These are phyloP conservation scores for Boletus rubescentipes DNA, from an alignment of 768 basidiomycete species.

Conservation along the genomic window DNA sequence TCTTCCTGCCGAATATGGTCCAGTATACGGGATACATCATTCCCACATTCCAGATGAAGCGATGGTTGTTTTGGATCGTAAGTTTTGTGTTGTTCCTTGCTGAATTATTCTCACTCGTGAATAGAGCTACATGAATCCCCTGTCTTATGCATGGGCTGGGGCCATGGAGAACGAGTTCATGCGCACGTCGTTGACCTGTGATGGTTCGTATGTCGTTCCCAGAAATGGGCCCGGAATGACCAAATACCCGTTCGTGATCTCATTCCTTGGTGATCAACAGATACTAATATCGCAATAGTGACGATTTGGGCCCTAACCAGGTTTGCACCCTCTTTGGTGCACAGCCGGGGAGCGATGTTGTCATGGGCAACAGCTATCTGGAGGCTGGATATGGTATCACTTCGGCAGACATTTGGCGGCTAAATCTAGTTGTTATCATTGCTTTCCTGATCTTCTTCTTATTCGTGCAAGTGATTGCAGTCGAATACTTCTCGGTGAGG, in stretches of 20 bases:
- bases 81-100: constrained; percentile 23
- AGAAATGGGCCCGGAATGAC: constrained; percentile 54
- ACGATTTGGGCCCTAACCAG: constrained; percentile 62
- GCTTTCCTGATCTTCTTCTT: constrained; percentile 73
- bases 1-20: constrained; percentile 78
- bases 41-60: constrained; percentile 67
- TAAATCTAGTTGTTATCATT: constrained; percentile 67
- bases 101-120: constrained; percentile 7
- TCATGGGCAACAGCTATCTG: constrained; percentile 65
- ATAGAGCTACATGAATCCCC: constrained; percentile 74
- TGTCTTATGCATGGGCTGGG: constrained; percentile 74
- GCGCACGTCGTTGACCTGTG: constrained; percentile 61
- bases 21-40: constrained; percentile 72
- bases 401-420: constrained; percentile 57
- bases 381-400: constrained; percentile 50
- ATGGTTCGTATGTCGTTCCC: constrained; percentile 64
- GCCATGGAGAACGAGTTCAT: constrained; percentile 87
- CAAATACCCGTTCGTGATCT: constrained; percentile 59
- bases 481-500: constrained; percentile 63
- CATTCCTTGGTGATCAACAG: not conserved
- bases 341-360: constrained; percentile 48
- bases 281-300: constrained; percentile 35
- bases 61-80: constrained; percentile 86
- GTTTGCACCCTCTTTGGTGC: constrained; percentile 78
- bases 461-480: constrained; percentile 60